Evolutionary conservation across 1,284 basidiomycete genomes (phyloP), one percentile per base, ranked within the genome.

Genomic region (Ganoderma boninense): DNA sequence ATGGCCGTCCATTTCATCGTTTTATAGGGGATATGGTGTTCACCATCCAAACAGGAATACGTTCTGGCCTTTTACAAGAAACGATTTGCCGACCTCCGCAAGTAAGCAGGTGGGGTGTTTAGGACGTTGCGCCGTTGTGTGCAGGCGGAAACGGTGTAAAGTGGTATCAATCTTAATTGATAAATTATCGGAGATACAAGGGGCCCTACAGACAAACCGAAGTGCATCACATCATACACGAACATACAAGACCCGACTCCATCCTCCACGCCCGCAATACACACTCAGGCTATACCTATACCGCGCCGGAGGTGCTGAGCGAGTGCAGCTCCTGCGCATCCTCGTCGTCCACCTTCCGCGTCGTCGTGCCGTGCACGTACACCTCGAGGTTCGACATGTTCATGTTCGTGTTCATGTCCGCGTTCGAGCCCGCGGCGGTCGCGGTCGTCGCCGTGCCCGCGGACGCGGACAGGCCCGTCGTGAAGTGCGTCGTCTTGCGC

Each of bases 361-460:
- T 64, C 8, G 29, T 64, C 8, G 29, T 63, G 10, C 42, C 46
- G 26, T 68, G 49, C 29, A 68, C 44, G 44, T 68, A 64, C 32
- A 68, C 62, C 44, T 68, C 62, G 32, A 68, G 52, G 38, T n/a
- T 57, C 32, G 29, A 42, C 16, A 38, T 23, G 35, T 32, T 35
- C 29, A 32, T 32, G 29, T 32, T 32, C 29, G 4, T 4, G 29
- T 32, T 4, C 16, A 38, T 23, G 35, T 32, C 23, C 38, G 38
- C 38, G 38, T 38, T 10, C 14, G 49, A 13, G 23, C 49, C 49
- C 49, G 29, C 44, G 16, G 61, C 46, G 14, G 63, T 54, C 54
- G 57, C 63, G 3, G 63, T 61, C 18, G 49, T 38, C 4, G 46
- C 42, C 13, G 57, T 44, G 11, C 54, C 67, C 16, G 49, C 32